Conservation (phyloP, 352 stramenopile species). For the Pythium plurisporium region DNA sequence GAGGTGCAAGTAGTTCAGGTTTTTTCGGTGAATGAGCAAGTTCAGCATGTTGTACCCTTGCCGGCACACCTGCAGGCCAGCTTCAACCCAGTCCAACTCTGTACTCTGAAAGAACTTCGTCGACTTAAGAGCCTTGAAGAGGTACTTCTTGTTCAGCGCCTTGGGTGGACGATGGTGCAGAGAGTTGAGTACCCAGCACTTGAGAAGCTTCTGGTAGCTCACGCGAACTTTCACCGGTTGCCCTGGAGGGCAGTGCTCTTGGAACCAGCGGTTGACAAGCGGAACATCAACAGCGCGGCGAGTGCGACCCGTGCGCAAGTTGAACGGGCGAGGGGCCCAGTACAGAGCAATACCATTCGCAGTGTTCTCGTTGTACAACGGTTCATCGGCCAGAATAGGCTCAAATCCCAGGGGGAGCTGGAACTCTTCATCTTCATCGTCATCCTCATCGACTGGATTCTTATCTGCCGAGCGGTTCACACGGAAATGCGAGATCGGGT, state of each 20-base stretch:
- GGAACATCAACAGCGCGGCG: conserved; percentile 96
- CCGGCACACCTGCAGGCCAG: conserved; percentile 96
- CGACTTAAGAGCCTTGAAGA: conserved; percentile 98
- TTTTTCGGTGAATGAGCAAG: conserved; percentile 99
- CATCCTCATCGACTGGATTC: conserved; percentile 43
- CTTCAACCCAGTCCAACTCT: conserved; percentile 99
- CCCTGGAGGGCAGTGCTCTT: conserved; percentile 97
- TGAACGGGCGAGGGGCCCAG: conserved; percentile 97
- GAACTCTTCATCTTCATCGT: conserved; percentile 87
- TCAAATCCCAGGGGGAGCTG: conserved; percentile 83
- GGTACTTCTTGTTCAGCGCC: conserved; percentile 96
- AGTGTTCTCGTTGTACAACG: conserved; percentile 94
- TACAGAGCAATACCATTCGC: conserved; percentile 97
- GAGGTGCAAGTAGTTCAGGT: conserved; percentile 99
- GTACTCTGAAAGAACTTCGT: conserved; percentile 99
- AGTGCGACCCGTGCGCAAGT: conserved; percentile 94
- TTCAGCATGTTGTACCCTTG: conserved; percentile 99
- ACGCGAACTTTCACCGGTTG: conserved; percentile 99
- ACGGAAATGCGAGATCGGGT: conserved; percentile 95
- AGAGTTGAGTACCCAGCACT: conserved; percentile 99
- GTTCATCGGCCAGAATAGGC: conserved; percentile 91
- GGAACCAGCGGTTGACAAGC: conserved; percentile 99
- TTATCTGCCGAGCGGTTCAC: conserved; percentile 61
- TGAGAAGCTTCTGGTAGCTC: conserved; percentile 99
- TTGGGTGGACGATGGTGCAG: conserved; percentile 93